Conservation (phyloP, 768 basidiomycete species). For the Lactarius psammicola region DNA sequence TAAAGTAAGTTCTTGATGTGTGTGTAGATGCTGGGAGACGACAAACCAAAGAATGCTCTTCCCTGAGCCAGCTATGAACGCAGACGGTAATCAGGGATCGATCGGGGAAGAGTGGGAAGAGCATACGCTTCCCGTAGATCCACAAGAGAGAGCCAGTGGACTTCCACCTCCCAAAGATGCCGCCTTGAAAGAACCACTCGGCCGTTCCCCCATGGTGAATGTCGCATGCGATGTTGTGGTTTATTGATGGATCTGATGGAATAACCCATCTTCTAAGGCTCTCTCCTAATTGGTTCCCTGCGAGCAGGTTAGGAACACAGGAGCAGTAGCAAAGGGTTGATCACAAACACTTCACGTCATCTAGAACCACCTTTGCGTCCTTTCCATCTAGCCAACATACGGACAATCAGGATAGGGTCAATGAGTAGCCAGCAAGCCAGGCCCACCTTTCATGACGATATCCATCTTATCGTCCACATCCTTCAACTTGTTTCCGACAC, state of each 20-base stretch:
- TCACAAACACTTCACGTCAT: not conserved
- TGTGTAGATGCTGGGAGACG: no score
- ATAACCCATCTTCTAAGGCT: not conserved
- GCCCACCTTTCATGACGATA: not conserved
- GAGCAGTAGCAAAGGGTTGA: not conserved
- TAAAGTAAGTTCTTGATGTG: no score
- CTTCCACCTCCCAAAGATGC: no score
- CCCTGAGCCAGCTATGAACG: no score
- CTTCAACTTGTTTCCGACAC: not conserved
- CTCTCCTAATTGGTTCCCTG: not conserved
- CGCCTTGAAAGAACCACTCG: no score
- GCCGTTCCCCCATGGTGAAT: no score
- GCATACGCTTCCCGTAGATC: no score
- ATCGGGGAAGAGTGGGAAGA: no score
- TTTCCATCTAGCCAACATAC: not conserved
- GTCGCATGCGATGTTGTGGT: no score
- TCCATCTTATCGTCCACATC: not conserved
- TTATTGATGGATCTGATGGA: not conserved
- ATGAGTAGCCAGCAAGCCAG: not conserved
- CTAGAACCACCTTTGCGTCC: not conserved
- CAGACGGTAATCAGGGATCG: no score
- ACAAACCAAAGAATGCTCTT: no score
- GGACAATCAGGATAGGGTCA: not conserved
- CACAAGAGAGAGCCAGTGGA: no score
- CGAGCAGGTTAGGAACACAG: not conserved